Percentiles rank a stretch among this genome's conserved stretches.
phyloP scores from a whole-genome alignment of 129 eudicot genomes.

The Pseudognaphalium luteoalbum region DNA sequence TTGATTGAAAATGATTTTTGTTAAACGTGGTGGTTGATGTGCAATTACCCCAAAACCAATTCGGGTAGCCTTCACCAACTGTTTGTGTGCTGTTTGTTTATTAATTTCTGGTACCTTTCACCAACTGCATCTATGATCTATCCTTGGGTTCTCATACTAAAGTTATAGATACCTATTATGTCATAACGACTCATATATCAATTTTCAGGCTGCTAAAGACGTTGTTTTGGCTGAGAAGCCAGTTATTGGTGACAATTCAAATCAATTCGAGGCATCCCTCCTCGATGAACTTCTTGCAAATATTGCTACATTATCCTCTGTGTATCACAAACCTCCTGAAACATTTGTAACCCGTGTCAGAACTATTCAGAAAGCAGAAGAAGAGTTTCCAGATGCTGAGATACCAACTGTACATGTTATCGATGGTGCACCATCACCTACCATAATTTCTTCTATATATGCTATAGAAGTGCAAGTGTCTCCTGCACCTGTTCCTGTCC shows the following conservation, averaged over 20 bases:
- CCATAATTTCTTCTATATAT: slow-evolving; percentile 33
- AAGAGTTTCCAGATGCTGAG: slow-evolving; percentile 65
- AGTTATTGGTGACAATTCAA: slow-evolving; percentile 83
- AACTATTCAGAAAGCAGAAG: slow-evolving; percentile 65
- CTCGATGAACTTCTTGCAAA: slow-evolving; percentile 88
- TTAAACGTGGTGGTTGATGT: too few species aligned
- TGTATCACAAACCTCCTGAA: slow-evolving; percentile 88
- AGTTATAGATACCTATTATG: not conserved
- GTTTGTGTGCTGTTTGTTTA: not conserved
- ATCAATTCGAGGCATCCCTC: slow-evolving; percentile 82
- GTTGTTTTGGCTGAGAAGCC: slow-evolving; percentile 95
- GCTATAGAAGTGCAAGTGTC: slow-evolving; percentile 41
- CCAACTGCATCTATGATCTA: not conserved
- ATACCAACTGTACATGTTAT: slow-evolving; percentile 44
- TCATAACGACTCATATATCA: slow-evolving; percentile 2
- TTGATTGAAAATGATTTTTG: not conserved
- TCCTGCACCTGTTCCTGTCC: slow-evolving; percentile 44
- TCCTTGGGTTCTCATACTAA: not conserved
- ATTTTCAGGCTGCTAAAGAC: slow-evolving; percentile 85
- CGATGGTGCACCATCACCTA: slow-evolving; percentile 53
- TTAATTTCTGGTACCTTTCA: not conserved
- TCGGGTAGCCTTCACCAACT: not conserved
- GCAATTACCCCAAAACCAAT: too few species aligned
- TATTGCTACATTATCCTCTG: slow-evolving; percentile 77
- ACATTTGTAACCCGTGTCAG: slow-evolving; percentile 77